These are phyloP conservation scores for Cystofilobasidium ferigula DNA, from an alignment of 768 basidiomycete genomes.

Conservation along the genomic window DNA sequence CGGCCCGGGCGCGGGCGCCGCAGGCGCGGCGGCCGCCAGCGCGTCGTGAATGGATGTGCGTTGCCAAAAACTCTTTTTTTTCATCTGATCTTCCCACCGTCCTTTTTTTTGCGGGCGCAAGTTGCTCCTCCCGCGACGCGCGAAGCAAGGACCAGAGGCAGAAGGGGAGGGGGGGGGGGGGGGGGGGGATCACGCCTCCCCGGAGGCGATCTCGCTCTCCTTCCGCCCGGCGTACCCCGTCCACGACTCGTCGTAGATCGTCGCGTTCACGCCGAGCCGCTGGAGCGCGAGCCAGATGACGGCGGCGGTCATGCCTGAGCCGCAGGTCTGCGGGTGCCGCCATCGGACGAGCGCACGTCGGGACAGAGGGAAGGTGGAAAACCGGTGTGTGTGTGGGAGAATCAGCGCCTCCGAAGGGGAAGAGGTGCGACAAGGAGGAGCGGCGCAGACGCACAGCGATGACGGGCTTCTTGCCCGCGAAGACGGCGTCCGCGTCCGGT, in stretches of 20 bases:
- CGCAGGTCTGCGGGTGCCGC: constrained; percentile 5
- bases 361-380: neutral
- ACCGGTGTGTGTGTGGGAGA: no score
- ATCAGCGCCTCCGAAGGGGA: no score
- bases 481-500: constrained; percentile 10
- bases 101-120: no score
- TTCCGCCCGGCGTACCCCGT: constrained; percentile 75
- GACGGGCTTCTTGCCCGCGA: constrained; percentile 8
- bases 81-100: no score
- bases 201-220: constrained; percentile 61
- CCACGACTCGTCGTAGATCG: constrained; percentile 98
- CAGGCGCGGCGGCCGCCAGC: neutral
- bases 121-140: no score
- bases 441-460: neutral
- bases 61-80: no score
- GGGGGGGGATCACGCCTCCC: no score
- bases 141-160: no score
- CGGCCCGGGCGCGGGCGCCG: neutral
- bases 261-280: constrained; percentile 41
- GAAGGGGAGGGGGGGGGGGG: no score
- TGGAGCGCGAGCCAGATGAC: constrained; percentile 87
- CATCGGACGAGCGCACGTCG: no score
- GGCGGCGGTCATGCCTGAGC: constrained; percentile 31
- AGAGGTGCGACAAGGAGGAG: no score
- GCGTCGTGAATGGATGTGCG: neutral